Conservation (phyloP, 1,284 basidiomycete genomes). For the Macrocystidia cucumis region DNA sequence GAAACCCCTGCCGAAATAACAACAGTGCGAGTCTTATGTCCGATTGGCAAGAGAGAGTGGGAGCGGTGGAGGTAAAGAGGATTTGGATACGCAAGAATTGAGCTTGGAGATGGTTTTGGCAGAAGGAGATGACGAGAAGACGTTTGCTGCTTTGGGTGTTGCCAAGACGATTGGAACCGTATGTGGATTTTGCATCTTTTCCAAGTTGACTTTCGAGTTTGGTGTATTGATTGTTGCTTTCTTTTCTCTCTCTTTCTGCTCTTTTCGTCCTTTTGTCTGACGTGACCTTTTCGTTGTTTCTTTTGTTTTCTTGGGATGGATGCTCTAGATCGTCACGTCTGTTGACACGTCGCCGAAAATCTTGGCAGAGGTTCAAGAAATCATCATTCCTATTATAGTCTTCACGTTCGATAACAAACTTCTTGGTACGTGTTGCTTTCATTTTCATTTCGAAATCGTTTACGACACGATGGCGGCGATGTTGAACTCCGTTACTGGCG, state of each 20-base stretch:
- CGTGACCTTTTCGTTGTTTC: no score
- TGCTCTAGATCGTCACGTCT: slow-evolving; percentile 65
- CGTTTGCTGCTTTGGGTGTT: slow-evolving; percentile 79
- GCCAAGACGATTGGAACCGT: slow-evolving; percentile 77
- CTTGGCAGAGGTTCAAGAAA: slow-evolving; percentile 73
- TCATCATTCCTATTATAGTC: slow-evolving; percentile 72
- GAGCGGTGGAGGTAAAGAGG: slow-evolving; percentile 42
- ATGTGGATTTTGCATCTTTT: slow-evolving; percentile 16
- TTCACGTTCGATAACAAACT: slow-evolving; percentile 73
- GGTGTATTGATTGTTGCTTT: not conserved
- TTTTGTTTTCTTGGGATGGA: no score
- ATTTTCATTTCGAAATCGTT: not conserved
- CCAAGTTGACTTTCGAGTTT: not conserved
- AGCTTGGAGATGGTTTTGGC: slow-evolving; percentile 46
- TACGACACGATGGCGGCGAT: no score
- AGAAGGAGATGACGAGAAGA: slow-evolving; percentile 72
- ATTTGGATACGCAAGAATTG: slow-evolving; percentile 31
- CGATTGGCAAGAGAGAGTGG: slow-evolving; percentile 67
- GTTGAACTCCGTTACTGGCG: no score
- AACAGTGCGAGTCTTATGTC: slow-evolving; percentile 81
- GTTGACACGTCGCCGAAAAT: slow-evolving; percentile 75
- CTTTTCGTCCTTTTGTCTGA: not conserved
- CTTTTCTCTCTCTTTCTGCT: slow-evolving; percentile 1
- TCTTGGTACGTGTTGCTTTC: slow-evolving; percentile 39
- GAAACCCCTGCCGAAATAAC: slow-evolving; percentile 2